Conservation (phyloP, 495 filamentous ascomycete genomes). For the Chaetomium tenue region DNA sequence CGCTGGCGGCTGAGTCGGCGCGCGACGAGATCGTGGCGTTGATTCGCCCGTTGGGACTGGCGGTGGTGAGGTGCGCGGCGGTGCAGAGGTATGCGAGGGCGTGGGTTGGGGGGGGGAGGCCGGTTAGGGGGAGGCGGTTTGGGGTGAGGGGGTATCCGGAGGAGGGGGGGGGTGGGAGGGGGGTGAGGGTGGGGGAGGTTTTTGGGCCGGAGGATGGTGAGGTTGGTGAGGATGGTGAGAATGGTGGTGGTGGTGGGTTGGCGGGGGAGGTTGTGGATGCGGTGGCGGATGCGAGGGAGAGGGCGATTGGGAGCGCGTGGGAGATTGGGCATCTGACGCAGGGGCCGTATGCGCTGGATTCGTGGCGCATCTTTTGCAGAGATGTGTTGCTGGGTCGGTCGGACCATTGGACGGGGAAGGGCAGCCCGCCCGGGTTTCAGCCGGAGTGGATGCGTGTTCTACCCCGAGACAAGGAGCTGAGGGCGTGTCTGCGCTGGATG, state of each 20-base stretch:
- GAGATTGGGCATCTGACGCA: constrained; percentile 85
- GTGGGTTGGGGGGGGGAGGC: constrained; percentile 69
- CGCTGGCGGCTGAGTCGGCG: constrained; percentile 58
- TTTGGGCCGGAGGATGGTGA: constrained; percentile 32
- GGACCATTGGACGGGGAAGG: constrained; percentile 58
- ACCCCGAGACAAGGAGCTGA: constrained; percentile 83
- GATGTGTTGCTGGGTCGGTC: constrained; percentile 68
- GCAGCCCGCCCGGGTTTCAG: constrained; percentile 45
- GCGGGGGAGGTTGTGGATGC: constrained; percentile 22
- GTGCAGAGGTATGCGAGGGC: constrained; percentile 63
- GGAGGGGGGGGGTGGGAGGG: constrained; percentile 50
- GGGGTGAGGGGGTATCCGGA: constrained; percentile 68
- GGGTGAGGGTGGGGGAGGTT: constrained; percentile 53
- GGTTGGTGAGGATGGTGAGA: constrained; percentile 15
- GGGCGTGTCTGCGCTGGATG: constrained; percentile 84
- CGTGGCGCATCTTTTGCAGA: constrained; percentile 91
- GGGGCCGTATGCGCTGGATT: constrained; percentile 87
- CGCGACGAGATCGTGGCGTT: constrained; percentile 56
- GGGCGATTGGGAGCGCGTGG: constrained; percentile 56
- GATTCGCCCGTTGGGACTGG: constrained; percentile 73
- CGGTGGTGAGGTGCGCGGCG: constrained; percentile 50
- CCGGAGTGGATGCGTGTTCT: constrained; percentile 86
- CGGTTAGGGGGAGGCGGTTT: constrained; percentile 57
- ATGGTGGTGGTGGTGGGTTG: constrained; percentile 15
- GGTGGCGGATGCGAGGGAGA: constrained; percentile 35